Evolutionary conservation across 2,329 filamentous ascomycete species (phyloP).

Genomic region (Venturia asperata): DNA sequence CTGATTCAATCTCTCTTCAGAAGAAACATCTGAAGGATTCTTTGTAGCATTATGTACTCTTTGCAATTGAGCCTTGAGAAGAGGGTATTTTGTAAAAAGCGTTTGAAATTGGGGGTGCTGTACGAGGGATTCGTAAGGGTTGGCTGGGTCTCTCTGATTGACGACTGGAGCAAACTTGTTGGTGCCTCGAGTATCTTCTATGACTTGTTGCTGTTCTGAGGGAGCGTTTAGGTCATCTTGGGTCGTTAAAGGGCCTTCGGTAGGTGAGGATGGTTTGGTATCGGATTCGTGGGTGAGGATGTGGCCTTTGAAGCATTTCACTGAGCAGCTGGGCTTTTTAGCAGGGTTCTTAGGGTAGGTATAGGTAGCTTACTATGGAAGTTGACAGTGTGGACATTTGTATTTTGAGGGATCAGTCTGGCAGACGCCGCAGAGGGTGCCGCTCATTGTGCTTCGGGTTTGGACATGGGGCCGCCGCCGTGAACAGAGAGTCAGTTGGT

Average conservation of each 20-base stretch:
- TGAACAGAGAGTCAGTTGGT: neutral
- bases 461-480: neutral
- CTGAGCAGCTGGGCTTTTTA: constrained; percentile 29
- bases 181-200: constrained; percentile 2
- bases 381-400: constrained; percentile 43
- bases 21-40: constrained; percentile 29
- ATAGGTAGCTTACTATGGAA: constrained; percentile 36
- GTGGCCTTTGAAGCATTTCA: constrained; percentile 34
- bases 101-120: constrained; percentile 26
- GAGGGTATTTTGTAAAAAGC: constrained; percentile 30
- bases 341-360: neutral
- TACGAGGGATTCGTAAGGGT: constrained; percentile 19
- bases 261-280: constrained; percentile 4
- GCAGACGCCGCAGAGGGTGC: constrained; percentile 37
- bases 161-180: constrained; percentile 23
- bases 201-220: neutral
- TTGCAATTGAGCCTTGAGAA: constrained; percentile 30
- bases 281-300: constrained; percentile 26
- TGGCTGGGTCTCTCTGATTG: neutral
- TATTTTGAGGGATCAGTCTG: constrained; percentile 40
- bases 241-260: constrained; percentile 4
- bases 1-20: constrained; percentile 19
- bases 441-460: constrained; percentile 3
- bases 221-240: neutral
- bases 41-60: constrained; percentile 31